phyloP scores from a whole-genome alignment of 2,329 filamentous ascomycete species.

The Mycocentrospora acerina region DNA sequence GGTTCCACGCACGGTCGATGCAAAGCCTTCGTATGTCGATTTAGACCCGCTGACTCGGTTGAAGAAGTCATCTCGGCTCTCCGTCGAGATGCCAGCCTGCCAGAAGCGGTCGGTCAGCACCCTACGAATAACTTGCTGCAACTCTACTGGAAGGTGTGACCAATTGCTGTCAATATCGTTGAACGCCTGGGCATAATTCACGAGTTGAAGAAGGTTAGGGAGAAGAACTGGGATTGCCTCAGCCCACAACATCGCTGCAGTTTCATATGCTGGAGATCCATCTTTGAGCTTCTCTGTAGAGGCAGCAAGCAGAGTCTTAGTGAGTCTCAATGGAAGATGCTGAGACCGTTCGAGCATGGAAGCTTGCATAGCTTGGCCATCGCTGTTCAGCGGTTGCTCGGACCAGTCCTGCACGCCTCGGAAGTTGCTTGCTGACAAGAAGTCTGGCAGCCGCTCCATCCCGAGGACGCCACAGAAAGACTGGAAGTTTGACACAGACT shows the following conservation, averaged over 20 bases:
- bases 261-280: slow-evolving; percentile 69
- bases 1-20: slow-evolving; percentile 86
- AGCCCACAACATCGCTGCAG: slow-evolving; percentile 81
- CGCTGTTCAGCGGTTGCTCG: slow-evolving; percentile 70
- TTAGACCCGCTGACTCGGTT: slow-evolving; percentile 87
- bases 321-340: slow-evolving; percentile 77
- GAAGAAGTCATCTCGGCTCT: slow-evolving; percentile 96
- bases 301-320: slow-evolving; percentile 88
- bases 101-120: slow-evolving; percentile 95
- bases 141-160: slow-evolving; percentile 72
- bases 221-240: slow-evolving; percentile 79
- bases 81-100: slow-evolving; percentile 95
- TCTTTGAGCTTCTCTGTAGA: slow-evolving; percentile 88
- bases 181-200: slow-evolving; percentile 88
- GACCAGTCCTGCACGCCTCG: slow-evolving; percentile 83
- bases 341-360: slow-evolving; percentile 76
- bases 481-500: slow-evolving; percentile 70
- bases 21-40: slow-evolving; percentile 86
- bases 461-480: slow-evolving; percentile 80
- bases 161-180: slow-evolving; percentile 80
- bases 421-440: slow-evolving; percentile 71
- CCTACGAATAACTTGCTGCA: slow-evolving; percentile 73
- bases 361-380: slow-evolving; percentile 76
- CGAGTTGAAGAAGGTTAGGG: slow-evolving; percentile 80
- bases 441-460: slow-evolving; percentile 77